phyloP scores from a whole-genome alignment of 768 basidiomycete genomes.

The Macrolepiota fuliginosa region DNA sequence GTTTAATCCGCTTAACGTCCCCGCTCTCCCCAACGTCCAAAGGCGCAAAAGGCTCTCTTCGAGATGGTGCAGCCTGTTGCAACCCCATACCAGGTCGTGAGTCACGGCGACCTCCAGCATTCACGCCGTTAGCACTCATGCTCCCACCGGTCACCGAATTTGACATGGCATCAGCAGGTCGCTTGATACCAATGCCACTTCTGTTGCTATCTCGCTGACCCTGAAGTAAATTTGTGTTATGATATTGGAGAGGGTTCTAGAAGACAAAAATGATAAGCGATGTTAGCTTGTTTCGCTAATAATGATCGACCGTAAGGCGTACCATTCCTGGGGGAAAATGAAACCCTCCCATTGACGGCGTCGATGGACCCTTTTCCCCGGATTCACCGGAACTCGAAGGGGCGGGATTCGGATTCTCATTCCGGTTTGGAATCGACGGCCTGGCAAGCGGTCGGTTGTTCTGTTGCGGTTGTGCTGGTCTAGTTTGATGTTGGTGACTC shows the following conservation, averaged over 20 bases:
- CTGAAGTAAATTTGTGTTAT: constrained; percentile 3
- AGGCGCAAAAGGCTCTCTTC: constrained; percentile 28
- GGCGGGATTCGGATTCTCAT: constrained; percentile 15
- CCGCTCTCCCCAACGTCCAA: constrained; percentile 37
- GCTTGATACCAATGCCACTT: constrained; percentile 27
- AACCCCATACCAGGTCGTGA: constrained; percentile 38
- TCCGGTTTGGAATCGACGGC: constrained; percentile 14
- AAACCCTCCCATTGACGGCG: constrained; percentile 47
- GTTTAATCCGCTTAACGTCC: constrained; percentile 44
- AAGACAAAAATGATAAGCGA: background rate
- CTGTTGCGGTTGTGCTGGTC: constrained; percentile 14
- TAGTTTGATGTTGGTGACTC: constrained; percentile 8
- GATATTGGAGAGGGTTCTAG: constrained; percentile 14
- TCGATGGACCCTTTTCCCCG: constrained; percentile 20
- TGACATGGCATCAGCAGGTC: constrained; percentile 28
- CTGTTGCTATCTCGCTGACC: background rate
- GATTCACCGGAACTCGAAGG: background rate
- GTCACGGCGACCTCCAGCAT: constrained; percentile 18
- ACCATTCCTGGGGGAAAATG: constrained; percentile 48
- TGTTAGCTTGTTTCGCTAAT: constrained; percentile 12
- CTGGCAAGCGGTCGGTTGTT: constrained; percentile 17
- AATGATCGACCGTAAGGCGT: constrained; percentile 17
- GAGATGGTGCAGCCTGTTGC: constrained; percentile 25
- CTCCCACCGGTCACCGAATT: constrained; percentile 14
- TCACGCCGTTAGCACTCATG: constrained; percentile 2